Base-by-base conservation (phyloP, 805 yeast genomes). In the Komagataella pastoris region DNA sequence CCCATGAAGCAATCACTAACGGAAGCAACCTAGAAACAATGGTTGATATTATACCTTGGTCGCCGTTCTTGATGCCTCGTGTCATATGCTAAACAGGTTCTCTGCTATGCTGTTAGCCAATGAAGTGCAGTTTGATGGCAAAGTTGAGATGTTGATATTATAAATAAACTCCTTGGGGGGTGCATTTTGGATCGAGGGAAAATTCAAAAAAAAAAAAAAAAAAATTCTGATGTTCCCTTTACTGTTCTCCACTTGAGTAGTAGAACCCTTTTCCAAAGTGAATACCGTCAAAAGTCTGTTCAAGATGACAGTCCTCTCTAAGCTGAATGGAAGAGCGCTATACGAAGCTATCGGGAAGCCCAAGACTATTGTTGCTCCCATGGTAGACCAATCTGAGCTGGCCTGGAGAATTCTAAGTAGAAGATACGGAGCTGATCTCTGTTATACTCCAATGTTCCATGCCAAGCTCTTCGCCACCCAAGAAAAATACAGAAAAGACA, bases 381-480 rank as follows among this genome's bases (percentile, higher is more conserved):
- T 93, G 97, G 99, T 93, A 17, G 99, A 93, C 65, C 97, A 89
- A 58, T 82, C 91, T 3, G 99, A 93, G 62, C 73, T 93, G 17
- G 98, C 96, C 1, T 93, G 98, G 98, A 74, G 99, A 56, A 76
- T 87, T 17, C 70, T 93, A 14, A 85, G 95, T 3, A 75, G 98
- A 52, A 73, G 76, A 54, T 84, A 90, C 60, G 99, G 99, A 3
- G 98, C 99, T 0, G 88, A 89, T 2, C 70, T 93, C 40, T 88
- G 97, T 61, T 93, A 91, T 61, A 87, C 98, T 0, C 99, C 99
- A 3, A 93, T 93, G 99, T 78, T 85, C 57, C 98, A 93, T 66
- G 96, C 99, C 3, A 74, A 89, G 49, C 68, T 90, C 44, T 93
- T 93, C 68, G 95, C 95, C 23, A 85, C 86, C 2, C 84, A 83